phyloP scores from a whole-genome alignment of 306 rosid genomes.

The Rosa rugosa region DNA sequence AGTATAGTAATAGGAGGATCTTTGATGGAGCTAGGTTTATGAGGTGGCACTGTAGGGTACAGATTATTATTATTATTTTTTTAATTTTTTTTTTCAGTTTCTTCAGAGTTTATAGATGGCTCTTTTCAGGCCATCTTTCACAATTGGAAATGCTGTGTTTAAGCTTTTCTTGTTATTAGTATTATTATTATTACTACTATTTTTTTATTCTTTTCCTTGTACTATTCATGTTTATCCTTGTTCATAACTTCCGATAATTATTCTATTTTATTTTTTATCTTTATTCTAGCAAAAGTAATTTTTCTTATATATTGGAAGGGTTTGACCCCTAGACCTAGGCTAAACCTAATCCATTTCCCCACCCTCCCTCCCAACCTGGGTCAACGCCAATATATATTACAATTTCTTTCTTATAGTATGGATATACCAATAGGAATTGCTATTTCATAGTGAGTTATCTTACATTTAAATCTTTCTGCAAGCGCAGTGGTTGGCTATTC shows the following conservation, averaged over 20 bases:
- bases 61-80: neutral
- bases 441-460: neutral
- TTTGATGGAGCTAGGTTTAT: too few species aligned
- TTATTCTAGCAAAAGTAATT: neutral
- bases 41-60: neutral
- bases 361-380: neutral
- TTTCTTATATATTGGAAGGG: neutral
- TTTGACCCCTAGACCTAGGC: neutral
- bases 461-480: constrained; percentile 10
- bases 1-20: too few species aligned
- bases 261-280: neutral
- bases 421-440: neutral
- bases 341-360: neutral
- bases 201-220: neutral
- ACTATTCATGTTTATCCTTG: neutral
- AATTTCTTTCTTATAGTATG: neutral
- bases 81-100: neutral
- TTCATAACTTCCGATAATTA: neutral
- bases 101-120: neutral
- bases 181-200: too few species aligned
- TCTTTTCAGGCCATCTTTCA: neutral
- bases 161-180: neutral
- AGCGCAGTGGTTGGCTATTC: constrained; percentile 24
- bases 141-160: neutral
- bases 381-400: neutral